Base-by-base conservation (phyloP, 2,329 filamentous ascomycete species). In the Emmonsiellopsis sp. region DNA sequence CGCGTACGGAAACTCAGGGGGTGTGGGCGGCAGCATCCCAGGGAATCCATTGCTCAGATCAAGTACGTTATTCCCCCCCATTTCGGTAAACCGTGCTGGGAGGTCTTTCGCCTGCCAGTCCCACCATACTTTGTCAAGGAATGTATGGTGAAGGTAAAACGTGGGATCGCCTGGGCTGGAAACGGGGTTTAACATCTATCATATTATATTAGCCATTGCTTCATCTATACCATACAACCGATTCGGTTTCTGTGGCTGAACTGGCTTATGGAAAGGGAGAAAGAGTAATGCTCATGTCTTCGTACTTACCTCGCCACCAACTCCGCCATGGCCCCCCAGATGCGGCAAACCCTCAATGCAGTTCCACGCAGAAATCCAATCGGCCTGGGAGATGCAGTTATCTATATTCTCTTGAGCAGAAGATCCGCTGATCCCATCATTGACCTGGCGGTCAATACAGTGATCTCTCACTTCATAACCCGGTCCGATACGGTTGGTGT, bases 121-220 rank as follows among this genome's bases (percentile, higher is more conserved):
- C 70, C 70, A 74, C 62, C 67, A 77, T 7, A 67, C 58, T 9
- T 72, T 64, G 55, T 77, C 74, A 33, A 76, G 69, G 58, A 67
- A 66, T 1, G 65, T 65, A 55, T 76, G 73, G 56, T 75, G 72
- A 6, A 75, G 61, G 55, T 66, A 76, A 61, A 76, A 76, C 31
- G 59, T 58, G 4, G 72, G 72, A 45, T 76, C 73, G 9, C 63
- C 67, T 1, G 74, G 71, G 31, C 45, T 44, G 8, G 52, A 32
- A 14, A 49, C 40, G 31, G 32, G n/a, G 27, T 49, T 43, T n/a
- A 31, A n/a, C 52, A 53, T 53, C 52, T 53, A 7, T 8, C 11
- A 21, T 5, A 6, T 14, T 11, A 14, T 6, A 7, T 27, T 43
- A n/a, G 9, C 32, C 36, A 11, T 47, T 47, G 36, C 27, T 33